phyloP scores from a whole-genome alignment of 2,329 filamentous ascomycete genomes.

The Botryosphaeria dothidea region DNA sequence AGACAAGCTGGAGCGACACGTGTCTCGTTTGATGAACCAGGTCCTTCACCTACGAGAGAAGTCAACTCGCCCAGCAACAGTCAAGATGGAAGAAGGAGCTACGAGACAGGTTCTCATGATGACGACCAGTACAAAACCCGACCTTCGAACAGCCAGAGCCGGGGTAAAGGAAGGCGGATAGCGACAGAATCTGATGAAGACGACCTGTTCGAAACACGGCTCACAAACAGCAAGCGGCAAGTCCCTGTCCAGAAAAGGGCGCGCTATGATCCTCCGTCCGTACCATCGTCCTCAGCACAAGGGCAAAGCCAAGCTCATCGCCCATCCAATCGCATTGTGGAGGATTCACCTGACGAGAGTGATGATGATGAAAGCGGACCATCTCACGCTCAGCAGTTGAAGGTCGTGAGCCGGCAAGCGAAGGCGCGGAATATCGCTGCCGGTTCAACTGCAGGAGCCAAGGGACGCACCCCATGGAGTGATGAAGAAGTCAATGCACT shows the following conservation, averaged over 20 bases:
- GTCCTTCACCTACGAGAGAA: slow-evolving; percentile 24
- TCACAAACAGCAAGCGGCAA: slow-evolving; percentile 33
- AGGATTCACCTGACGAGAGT: neutral
- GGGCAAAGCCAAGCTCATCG: neutral
- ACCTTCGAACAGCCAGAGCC: slow-evolving; percentile 30
- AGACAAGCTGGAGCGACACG: slow-evolving; percentile 40
- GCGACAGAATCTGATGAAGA: slow-evolving; percentile 35
- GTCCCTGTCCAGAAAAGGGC: slow-evolving; percentile 28
- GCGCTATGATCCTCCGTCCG: neutral
- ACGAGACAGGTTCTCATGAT: slow-evolving; percentile 33
- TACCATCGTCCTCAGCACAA: neutral
- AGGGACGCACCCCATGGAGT: slow-evolving; percentile 21
- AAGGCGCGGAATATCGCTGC: neutral
- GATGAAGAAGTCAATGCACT: neutral
- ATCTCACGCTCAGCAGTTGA: neutral
- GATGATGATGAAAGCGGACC: neutral
- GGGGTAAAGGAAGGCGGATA: slow-evolving; percentile 28
- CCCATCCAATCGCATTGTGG: no score
- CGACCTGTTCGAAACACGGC: slow-evolving; percentile 45
- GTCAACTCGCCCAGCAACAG: slow-evolving; percentile 24
- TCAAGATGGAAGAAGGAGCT: no score
- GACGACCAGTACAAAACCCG: slow-evolving; percentile 45
- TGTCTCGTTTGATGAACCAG: slow-evolving; percentile 35
- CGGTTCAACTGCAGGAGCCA: neutral
- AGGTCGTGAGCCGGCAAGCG: neutral